These are phyloP conservation scores for Aspergillus steynii DNA, from an alignment of 495 filamentous ascomycete genomes.

Conservation along the genomic window DNA sequence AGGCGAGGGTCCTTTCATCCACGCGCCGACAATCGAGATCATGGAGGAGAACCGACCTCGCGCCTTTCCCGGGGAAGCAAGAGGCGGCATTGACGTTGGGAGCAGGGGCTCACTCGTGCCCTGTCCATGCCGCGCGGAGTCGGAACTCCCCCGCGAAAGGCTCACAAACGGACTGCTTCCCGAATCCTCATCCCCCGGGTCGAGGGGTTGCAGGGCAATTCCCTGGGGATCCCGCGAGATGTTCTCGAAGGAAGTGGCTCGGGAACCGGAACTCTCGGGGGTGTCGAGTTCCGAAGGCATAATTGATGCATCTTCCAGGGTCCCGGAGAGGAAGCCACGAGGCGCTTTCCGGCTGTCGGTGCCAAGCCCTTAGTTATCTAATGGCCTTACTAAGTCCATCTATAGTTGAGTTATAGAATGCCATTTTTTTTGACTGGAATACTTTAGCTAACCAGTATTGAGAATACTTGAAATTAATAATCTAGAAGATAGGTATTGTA, in stretches of 20 bases:
- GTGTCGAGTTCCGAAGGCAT: background rate
- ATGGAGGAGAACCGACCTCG: constrained; percentile 30
- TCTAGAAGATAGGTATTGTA: no score
- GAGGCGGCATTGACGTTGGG: constrained; percentile 17
- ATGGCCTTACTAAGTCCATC: background rate
- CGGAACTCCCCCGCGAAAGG: constrained; percentile 18
- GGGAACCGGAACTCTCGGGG: constrained; percentile 13
- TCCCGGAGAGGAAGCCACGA: background rate
- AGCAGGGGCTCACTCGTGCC: constrained; percentile 25
- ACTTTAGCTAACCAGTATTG: no score
- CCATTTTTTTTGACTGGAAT: no score
- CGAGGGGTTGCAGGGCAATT: background rate
- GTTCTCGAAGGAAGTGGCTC: constrained; percentile 23
- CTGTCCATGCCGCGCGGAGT: constrained; percentile 18
- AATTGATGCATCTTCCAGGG: background rate
- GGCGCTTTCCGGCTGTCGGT: background rate
- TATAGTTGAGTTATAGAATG: no score
- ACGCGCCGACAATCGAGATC: constrained; percentile 24
- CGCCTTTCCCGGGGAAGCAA: background rate
- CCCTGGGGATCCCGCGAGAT: constrained; percentile 2
- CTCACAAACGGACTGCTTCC: constrained; percentile 17
- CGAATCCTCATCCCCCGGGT: constrained; percentile 17
- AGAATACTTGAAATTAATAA: no score
- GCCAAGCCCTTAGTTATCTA: constrained; percentile 2
- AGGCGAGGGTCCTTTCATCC: constrained; percentile 55